phyloP scores from a whole-genome alignment of 2,329 filamentous ascomycete species.

The Ceratocystiopsis sp. region DNA sequence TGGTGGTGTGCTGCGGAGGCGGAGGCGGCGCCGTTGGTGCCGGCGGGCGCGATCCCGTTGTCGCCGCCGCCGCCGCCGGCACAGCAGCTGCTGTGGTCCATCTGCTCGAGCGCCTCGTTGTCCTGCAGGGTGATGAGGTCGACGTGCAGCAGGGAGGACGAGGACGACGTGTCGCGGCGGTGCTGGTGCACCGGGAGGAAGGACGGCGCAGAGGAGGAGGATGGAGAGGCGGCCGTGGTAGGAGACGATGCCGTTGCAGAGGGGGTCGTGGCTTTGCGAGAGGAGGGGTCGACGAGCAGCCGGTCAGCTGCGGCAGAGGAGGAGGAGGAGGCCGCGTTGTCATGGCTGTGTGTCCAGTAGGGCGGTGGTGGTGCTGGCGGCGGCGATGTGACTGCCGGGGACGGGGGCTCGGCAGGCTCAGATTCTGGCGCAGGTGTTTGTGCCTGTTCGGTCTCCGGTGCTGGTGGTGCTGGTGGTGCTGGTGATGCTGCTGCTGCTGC shows the following conservation, averaged over 20 bases:
- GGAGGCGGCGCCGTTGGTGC: neutral
- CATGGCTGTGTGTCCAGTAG: constrained; percentile 9
- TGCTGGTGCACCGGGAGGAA: neutral
- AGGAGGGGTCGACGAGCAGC: no score
- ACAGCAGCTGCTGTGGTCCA: neutral
- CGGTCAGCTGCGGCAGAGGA: no score
- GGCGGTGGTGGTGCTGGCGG: constrained; percentile 4
- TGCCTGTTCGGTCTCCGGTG: no score
- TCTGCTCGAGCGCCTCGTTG: constrained; percentile 35
- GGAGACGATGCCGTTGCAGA: no score
- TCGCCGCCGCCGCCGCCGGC: neutral
- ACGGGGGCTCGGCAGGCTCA: no score
- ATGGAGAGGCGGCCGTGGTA: no score
- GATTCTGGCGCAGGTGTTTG: no score
- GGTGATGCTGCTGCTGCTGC: no score
- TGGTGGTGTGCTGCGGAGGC: neutral
- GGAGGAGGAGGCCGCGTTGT: neutral
- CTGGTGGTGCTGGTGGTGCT: no score
- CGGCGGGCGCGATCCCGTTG: neutral
- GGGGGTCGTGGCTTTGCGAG: no score
- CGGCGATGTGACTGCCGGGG: neutral
- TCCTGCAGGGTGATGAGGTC: constrained; percentile 39
- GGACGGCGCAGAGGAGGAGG: no score
- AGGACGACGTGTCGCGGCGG: constrained; percentile 5
- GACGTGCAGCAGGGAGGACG: neutral